Evolutionary conservation across 179 eudicot species (phyloP).

Genomic region (Vitellaria paradoxa): DNA sequence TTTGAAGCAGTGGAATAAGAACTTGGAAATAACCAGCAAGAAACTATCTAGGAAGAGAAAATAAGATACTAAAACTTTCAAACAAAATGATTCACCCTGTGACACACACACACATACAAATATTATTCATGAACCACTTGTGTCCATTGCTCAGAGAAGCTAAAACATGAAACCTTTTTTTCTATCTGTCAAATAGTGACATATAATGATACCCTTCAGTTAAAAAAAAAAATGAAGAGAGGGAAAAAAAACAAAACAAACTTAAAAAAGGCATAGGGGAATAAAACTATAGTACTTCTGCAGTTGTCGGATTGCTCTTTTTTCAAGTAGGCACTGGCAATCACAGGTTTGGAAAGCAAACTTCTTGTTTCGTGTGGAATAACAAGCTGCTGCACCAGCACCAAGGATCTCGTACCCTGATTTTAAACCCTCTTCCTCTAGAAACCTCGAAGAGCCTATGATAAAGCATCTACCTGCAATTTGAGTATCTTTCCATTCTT

Average conservation of each 20-base stretch:
- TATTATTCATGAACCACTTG: background rate
- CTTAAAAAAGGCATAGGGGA: background rate
- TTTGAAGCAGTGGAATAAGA: background rate
- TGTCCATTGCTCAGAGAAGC: conserved; percentile 2
- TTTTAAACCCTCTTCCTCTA: conserved; percentile 51
- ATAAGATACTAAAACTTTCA: background rate
- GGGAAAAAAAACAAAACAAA: background rate
- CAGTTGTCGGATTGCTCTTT: conserved; percentile 41
- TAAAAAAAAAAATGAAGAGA: background rate
- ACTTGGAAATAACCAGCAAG: conserved; percentile 12
- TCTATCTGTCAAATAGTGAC: background rate
- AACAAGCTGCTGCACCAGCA: conserved; percentile 77
- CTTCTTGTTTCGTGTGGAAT: conserved; percentile 32
- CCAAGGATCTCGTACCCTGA: conserved; percentile 72
- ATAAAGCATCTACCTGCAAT: conserved; percentile 52
- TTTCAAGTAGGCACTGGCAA: conserved; percentile 33
- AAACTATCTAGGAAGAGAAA: background rate
- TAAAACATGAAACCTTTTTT: background rate
- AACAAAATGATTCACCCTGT: background rate
- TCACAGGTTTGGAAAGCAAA: conserved; percentile 57
- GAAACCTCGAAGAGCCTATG: conserved; percentile 32
- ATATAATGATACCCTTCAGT: background rate
- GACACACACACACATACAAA: background rate
- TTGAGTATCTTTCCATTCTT: conserved; percentile 53
- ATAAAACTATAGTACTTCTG: conserved; percentile 54